These are phyloP conservation scores for Candida boleticola DNA, from an alignment of 805 yeast species.

Conservation along the genomic window DNA sequence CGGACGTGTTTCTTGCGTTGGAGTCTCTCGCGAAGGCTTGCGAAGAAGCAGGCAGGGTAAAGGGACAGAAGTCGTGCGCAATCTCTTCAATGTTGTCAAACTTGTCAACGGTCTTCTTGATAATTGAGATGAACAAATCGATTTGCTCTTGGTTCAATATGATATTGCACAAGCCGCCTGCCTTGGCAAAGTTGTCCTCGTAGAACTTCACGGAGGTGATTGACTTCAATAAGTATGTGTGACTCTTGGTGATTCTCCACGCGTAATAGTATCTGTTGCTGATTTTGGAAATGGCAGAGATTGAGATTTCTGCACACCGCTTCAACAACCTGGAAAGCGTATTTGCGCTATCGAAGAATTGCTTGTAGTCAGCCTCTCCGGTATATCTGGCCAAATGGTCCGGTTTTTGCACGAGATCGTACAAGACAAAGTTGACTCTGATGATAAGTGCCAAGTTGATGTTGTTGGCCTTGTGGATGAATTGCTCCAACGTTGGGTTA, in stretches of 20 bases:
- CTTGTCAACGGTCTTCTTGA: constrained; percentile 22
- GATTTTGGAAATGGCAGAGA: constrained; percentile 35
- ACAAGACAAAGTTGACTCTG: constrained; percentile 28
- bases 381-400: constrained; percentile 19
- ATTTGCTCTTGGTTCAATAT: constrained; percentile 20
- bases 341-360: constrained; percentile 18
- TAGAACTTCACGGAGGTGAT: constrained; percentile 31
- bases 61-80: constrained; percentile 11
- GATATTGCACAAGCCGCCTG: constrained; percentile 11
- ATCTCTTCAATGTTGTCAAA: constrained; percentile 17
- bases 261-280: constrained; percentile 38
- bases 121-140: constrained; percentile 24
- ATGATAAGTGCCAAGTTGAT: constrained; percentile 28
- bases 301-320: constrained; percentile 27
- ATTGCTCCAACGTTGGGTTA: constrained; percentile 33
- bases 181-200: constrained; percentile 17
- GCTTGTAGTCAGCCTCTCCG: constrained; percentile 14
- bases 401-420: constrained; percentile 17
- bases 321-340: constrained; percentile 21
- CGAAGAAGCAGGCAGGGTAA: neutral
- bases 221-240: constrained; percentile 27
- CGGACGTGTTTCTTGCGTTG: constrained; percentile 1
- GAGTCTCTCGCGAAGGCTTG: neutral
- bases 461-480: constrained; percentile 32
- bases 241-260: constrained; percentile 39